phyloP scores from a whole-genome alignment of 179 eudicot species.

The Amaranthus tricolor region DNA sequence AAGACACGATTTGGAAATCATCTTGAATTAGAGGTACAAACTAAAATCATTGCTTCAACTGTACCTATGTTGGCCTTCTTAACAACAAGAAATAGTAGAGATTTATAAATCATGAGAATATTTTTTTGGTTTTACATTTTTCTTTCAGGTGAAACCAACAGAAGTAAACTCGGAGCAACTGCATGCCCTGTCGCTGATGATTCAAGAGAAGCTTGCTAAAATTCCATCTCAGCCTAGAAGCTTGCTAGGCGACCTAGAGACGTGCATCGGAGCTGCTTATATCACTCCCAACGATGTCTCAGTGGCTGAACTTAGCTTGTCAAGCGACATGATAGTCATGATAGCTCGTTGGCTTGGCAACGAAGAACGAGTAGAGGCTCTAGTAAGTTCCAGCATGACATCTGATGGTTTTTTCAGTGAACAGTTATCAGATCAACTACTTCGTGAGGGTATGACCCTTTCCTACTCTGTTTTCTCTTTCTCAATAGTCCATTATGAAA shows the following conservation, averaged over 20 bases:
- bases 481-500: neutral
- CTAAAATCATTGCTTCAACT: neutral
- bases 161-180: slow-evolving; percentile 66
- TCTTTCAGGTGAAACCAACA: slow-evolving; percentile 75
- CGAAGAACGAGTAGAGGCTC: slow-evolving; percentile 54
- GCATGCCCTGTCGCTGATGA: slow-evolving; percentile 61
- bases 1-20: slow-evolving; percentile 97
- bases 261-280: slow-evolving; percentile 65
- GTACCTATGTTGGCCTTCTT: neutral
- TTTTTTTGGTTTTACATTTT: neutral
- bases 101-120: neutral
- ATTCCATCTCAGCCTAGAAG: slow-evolving; percentile 65
- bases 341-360: slow-evolving; percentile 91
- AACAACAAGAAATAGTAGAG: neutral
- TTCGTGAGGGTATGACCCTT: slow-evolving; percentile 74
- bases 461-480: neutral
- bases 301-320: slow-evolving; percentile 74
- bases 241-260: slow-evolving; percentile 71
- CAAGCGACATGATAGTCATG: slow-evolving; percentile 58
- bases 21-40: slow-evolving; percentile 86
- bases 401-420: slow-evolving; percentile 53
- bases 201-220: slow-evolving; percentile 71
- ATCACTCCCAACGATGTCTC: slow-evolving; percentile 49
- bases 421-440: slow-evolving; percentile 78
- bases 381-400: slow-evolving; percentile 36